A percentile compares a stretch with the other conserved stretches of the same genome.
These are phyloP conservation scores for Saccharomyces kudriavzevii DNA, from an alignment of 805 yeast species.

Conservation along the genomic window DNA sequence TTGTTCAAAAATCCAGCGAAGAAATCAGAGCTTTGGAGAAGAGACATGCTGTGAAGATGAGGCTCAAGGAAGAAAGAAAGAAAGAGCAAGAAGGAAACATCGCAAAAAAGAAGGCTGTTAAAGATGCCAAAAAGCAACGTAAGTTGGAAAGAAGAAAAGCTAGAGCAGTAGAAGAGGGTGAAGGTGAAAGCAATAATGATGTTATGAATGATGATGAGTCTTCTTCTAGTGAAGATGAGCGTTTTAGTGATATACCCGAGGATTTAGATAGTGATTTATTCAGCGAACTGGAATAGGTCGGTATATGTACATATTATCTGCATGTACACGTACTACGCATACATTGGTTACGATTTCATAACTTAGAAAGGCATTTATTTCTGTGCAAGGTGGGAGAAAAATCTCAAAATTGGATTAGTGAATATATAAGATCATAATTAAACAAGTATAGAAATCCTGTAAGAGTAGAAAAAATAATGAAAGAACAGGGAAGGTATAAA, in stretches of 20 bases:
- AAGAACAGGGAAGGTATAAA: background rate
- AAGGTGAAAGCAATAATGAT: conserved; percentile 21
- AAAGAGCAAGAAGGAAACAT: conserved; percentile 74
- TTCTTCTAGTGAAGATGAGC: conserved; percentile 27
- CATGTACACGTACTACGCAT: background rate
- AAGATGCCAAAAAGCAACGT: conserved; percentile 65
- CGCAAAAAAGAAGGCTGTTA: conserved; percentile 61
- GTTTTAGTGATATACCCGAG: conserved; percentile 36
- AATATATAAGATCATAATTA: background rate
- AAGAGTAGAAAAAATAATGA: no score
- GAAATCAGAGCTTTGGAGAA: conserved; percentile 59
- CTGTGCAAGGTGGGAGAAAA: background rate
- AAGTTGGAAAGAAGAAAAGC: conserved; percentile 45
- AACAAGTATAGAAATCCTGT: background rate
- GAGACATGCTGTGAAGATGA: conserved; percentile 53
- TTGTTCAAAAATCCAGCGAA: conserved; percentile 50
- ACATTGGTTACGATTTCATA: background rate
- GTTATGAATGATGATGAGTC: conserved; percentile 19
- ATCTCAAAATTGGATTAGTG: conserved; percentile 2
- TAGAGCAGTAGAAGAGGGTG: conserved; percentile 22
- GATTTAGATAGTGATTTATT: conserved; percentile 40
- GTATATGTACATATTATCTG: background rate
- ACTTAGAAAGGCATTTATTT: background rate
- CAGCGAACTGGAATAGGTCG: conserved; percentile 34
- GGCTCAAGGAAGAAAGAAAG: conserved; percentile 62